Conservation (phyloP, 768 basidiomycete genomes). For the Mycena capillaripes region DNA sequence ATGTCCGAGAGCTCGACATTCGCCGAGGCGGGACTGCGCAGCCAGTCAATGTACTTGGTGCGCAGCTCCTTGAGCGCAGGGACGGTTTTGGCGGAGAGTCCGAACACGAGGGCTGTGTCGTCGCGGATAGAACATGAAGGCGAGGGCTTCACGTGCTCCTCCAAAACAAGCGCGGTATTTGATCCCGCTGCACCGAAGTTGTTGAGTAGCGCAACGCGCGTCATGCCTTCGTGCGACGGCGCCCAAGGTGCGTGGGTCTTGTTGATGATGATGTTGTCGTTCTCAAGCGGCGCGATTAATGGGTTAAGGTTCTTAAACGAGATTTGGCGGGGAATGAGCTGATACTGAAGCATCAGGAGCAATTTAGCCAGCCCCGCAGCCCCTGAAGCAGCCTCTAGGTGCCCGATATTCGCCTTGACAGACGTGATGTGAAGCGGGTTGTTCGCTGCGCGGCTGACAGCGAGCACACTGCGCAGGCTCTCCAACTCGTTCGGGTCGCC, state of each 20-base stretch:
- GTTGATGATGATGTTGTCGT: slow-evolving; percentile 66
- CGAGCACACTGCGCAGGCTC: slow-evolving; percentile 71
- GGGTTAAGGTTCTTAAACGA: slow-evolving; percentile 72
- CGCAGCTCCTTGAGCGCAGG: slow-evolving; percentile 64
- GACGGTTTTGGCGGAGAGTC: slow-evolving; percentile 72
- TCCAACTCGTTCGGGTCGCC: slow-evolving; percentile 79
- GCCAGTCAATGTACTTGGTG: slow-evolving; percentile 60
- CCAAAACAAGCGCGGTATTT: slow-evolving; percentile 72
- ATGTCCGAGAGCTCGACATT: slow-evolving; percentile 58
- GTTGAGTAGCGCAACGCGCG: slow-evolving; percentile 73
- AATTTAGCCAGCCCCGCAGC: slow-evolving; percentile 80
- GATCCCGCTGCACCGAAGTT: slow-evolving; percentile 86
- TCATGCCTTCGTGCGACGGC: slow-evolving; percentile 45
- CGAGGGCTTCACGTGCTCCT: slow-evolving; percentile 57
- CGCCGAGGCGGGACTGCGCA: slow-evolving; percentile 48
- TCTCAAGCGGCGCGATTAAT: slow-evolving; percentile 59
- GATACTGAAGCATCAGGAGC: slow-evolving; percentile 74
- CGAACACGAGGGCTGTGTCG: slow-evolving; percentile 59
- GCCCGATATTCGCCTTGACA: slow-evolving; percentile 82
- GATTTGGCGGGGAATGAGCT: slow-evolving; percentile 71
- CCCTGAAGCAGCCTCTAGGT: slow-evolving; percentile 83
- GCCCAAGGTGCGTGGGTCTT: slow-evolving; percentile 58
- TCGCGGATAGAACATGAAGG: not conserved
- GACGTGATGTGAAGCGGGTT: slow-evolving; percentile 77
- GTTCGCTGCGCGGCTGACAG: slow-evolving; percentile 51